Evolutionary conservation across 1,284 basidiomycete genomes (phyloP).

Genomic region (Papiliotrema flavescens): DNA sequence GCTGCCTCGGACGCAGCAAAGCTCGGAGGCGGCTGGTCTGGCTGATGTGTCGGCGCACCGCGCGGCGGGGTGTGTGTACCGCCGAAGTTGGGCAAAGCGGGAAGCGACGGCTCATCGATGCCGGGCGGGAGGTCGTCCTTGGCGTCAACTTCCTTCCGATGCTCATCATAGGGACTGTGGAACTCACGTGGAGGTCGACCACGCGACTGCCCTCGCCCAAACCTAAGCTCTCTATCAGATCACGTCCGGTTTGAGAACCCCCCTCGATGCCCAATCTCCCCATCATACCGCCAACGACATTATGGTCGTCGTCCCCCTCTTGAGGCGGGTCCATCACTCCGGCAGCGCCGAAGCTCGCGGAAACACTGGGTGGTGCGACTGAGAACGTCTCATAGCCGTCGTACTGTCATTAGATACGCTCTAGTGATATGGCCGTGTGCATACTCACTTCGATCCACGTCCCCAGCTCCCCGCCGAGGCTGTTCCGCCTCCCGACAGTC

Average conservation of each 20-base stretch:
- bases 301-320: conserved; percentile 33
- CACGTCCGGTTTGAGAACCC: conserved; percentile 19
- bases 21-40: conserved; percentile 24
- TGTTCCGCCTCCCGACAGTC: conserved; percentile 22
- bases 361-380: conserved; percentile 41
- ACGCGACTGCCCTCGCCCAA: conserved; percentile 47
- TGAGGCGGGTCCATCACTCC: conserved; percentile 46
- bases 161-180: too few species aligned
- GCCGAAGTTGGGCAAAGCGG: conserved; percentile 37
- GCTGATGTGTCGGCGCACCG: neutral
- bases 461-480: conserved; percentile 35
- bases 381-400: conserved; percentile 51
- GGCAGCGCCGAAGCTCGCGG: conserved; percentile 38
- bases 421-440: neutral
- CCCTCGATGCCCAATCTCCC: conserved; percentile 31
- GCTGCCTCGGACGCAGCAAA: conserved; percentile 37
- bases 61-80: conserved; percentile 6
- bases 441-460: conserved; percentile 45
- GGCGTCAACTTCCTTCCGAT: too few species aligned
- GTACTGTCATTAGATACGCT: conserved; percentile 29
- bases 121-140: conserved; percentile 49
- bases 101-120: conserved; percentile 50
- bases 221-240: conserved; percentile 46
- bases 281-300: conserved; percentile 35
- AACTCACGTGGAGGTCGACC: conserved; percentile 42